Evolutionary conservation across 2,329 filamentous ascomycete species (phyloP).

Genomic region (Septoria linicola): DNA sequence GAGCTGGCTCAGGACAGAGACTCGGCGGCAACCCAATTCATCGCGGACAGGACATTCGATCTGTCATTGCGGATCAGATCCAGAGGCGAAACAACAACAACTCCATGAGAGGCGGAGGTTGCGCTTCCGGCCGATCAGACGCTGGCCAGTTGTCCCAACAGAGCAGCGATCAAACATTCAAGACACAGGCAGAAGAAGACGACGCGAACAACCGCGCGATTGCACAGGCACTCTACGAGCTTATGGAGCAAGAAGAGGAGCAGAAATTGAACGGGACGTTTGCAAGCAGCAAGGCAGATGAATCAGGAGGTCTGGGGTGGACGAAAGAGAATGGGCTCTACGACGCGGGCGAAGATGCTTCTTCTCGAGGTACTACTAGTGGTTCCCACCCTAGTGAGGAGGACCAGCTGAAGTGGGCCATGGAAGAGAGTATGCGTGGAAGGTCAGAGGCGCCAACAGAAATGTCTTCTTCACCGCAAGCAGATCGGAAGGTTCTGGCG

Average conservation of each 20-base stretch:
- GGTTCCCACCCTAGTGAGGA: slow-evolving; percentile 33
- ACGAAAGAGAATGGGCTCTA: slow-evolving; percentile 40
- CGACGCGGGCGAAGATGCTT: slow-evolving; percentile 22
- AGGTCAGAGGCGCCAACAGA: slow-evolving; percentile 4
- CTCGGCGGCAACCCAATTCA: slow-evolving; percentile 63
- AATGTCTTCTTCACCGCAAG: slow-evolving; percentile 8
- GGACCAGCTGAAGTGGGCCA: slow-evolving; percentile 41
- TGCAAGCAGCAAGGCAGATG: slow-evolving; percentile 53
- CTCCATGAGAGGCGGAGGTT: slow-evolving; percentile 64
- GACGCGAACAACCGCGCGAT: slow-evolving; percentile 87
- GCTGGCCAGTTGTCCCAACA: slow-evolving; percentile 66
- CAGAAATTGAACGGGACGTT: slow-evolving; percentile 52
- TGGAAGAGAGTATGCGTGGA: slow-evolving; percentile 34
- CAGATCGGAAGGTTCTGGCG: neutral
- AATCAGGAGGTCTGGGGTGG: slow-evolving; percentile 43
- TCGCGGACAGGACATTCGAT: slow-evolving; percentile 66
- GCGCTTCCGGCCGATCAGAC: slow-evolving; percentile 68
- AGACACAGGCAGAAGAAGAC: slow-evolving; percentile 81
- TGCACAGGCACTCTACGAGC: slow-evolving; percentile 78
- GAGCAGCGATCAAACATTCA: slow-evolving; percentile 71
- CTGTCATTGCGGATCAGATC: slow-evolving; percentile 69
- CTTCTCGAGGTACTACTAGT: slow-evolving; percentile 1
- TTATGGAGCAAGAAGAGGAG: slow-evolving; percentile 75
- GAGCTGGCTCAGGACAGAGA: slow-evolving; percentile 65
- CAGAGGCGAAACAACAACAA: slow-evolving; percentile 57